Base-by-base conservation (phyloP, 1,139 yeast species). In the Schizosaccharomyces versatilis region DNA sequence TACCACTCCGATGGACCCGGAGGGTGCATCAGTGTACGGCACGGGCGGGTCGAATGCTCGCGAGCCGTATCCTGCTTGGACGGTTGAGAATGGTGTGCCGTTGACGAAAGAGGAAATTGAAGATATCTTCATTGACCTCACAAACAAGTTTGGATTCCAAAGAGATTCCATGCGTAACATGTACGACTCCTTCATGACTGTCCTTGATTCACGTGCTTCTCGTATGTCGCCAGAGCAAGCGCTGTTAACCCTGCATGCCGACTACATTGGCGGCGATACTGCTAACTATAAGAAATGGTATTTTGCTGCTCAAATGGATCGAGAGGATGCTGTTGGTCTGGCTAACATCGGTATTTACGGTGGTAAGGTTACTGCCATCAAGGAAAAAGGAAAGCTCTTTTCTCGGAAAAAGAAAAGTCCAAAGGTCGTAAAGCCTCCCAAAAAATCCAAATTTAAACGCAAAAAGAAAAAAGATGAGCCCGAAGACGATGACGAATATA, bases 211-310 rank as follows among this genome's bases (percentile, higher is more conserved):
- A 7, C 79, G 97, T 68, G 78, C 97, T 8, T 85, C 96, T 54
- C 81, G 98, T 71, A 85, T 88, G 95, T 80, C 96, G 15, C 96
- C 98, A 24, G 83, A 85, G 59, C 95, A 85, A 68, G 98, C 98
- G 32, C 73, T 93, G 62, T 74, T 88, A 59, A 80, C 94, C 54
- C 75, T 93, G 61, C 99, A 93, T 67, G 94, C 97, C 51, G 98
- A 93, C 68, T 93, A 90, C 71, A 88, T 90, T 64, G 97, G 97
- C 49, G 97, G 97, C 54, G 83, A 83, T 60, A 78, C 85, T 60
- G 81, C 97, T 40, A 90, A 90, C 68, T 90, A 83, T 70, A 77
- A 84, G 64, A 88, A 84, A 66, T 90, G 98, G 98, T 90, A 84
- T 68, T 85, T 90, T 69, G 95, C 96, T 41, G 86, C 96, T 51